Base-by-base conservation (phyloP, 495 filamentous ascomycete genomes). In the Aspergillus campestris region DNA sequence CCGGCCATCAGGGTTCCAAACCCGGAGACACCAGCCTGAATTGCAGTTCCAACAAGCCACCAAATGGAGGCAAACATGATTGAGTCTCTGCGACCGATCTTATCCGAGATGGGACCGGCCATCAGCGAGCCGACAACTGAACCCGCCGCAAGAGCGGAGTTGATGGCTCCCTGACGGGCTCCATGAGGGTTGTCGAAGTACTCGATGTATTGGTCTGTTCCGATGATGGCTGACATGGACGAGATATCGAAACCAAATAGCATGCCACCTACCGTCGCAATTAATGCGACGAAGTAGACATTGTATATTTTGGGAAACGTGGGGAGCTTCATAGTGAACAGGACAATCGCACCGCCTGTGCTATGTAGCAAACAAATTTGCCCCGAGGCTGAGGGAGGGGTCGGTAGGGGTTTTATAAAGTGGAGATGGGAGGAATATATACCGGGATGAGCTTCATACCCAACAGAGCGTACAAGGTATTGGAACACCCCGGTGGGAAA, bases 181-280 rank as follows among this genome's bases (percentile, higher is more conserved):
- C 71, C 73, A 14, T 73, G 61, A 6, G 79, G 80, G 50, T 79
- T 76, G 62, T 79, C 53, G 62, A 84, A 83, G 56, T 71, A 82
- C 5, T 66, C 52, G 45, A 76, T 60, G 57, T 84, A 86, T 55
- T 83, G 80, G 6, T 69, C 41, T 27, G 80, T 81, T n/a, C 76
- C 75, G 47, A 84, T 72, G 48, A 83, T 81, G 51, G 81, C 82
- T 6, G 67, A 73, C 71, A 84, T 83, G 38, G 76, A 81, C 6
- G 75, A 80, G 47, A 82, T 80, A 60, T 81, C 80, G 60, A 82
- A 83, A 48, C 79, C 78, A 49, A 82, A 74, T 60, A 82, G 70
- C 66, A 74, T 73, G 41, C 78, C 77, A 34, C 79, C 79, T 30
- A 82, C 59, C 8, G 77, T 82, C 53, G 78, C 76, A 45, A 83